These are phyloP conservation scores for Tetrapisispora fleetii DNA, from an alignment of 805 yeast species.

Conservation along the genomic window DNA sequence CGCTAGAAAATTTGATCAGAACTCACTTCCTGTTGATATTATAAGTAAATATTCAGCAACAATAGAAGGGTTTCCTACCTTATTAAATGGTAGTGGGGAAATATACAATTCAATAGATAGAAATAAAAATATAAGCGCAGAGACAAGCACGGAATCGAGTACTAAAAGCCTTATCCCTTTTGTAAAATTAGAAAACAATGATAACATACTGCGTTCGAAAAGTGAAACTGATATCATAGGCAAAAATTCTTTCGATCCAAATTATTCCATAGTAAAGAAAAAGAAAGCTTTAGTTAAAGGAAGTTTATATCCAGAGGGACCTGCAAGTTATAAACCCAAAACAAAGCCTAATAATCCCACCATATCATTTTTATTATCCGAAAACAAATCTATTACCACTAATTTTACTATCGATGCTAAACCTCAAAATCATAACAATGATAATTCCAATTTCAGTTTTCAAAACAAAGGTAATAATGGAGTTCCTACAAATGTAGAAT, in stretches of 20 bases:
- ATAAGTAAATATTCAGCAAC: neutral
- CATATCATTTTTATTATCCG: conserved; percentile 9
- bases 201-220: neutral
- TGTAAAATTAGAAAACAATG: neutral
- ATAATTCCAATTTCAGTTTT: neutral
- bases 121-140: neutral
- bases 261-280: conserved; percentile 4
- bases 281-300: conserved; percentile 22
- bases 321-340: conserved; percentile 19
- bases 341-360: conserved; percentile 6
- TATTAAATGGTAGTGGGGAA: neutral
- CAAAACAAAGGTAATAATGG: too few species aligned
- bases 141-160: neutral
- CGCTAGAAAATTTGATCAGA: conserved; percentile 10
- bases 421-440: neutral
- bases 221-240: neutral
- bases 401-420: neutral
- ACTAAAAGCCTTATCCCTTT: too few species aligned
- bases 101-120: too few species aligned
- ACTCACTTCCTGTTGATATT: neutral
- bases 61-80: neutral
- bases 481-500: neutral
- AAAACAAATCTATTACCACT: conserved; percentile 4
- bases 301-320: conserved; percentile 28
- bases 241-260: neutral